These are phyloP conservation scores for Fusarium citri DNA, from an alignment of 2,329 filamentous ascomycete species.

Conservation along the genomic window DNA sequence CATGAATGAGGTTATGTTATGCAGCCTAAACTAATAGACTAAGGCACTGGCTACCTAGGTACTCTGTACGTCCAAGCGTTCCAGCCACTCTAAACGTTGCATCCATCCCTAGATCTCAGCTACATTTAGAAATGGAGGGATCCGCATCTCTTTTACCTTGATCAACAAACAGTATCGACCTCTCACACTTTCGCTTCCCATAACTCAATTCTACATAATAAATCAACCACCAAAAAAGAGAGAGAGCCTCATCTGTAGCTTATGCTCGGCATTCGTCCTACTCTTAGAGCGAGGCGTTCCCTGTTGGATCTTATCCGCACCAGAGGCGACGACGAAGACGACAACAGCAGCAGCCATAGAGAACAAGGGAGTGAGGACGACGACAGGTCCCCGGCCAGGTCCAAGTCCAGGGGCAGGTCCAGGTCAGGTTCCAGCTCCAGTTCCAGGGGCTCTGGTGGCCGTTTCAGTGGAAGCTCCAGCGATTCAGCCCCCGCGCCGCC, in stretches of 20 bases:
- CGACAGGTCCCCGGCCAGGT: slow-evolving; percentile 10
- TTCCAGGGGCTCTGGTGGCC: slow-evolving; percentile 15
- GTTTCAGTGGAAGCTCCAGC: slow-evolving; percentile 33
- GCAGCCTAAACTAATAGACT: not conserved
- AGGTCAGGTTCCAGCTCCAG: not conserved
- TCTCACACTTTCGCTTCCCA: slow-evolving; percentile 7
- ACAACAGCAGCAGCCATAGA: slow-evolving; percentile 24
- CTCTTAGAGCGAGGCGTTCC: slow-evolving; percentile 64
- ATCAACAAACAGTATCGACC: slow-evolving; percentile 21
- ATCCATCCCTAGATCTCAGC: slow-evolving; percentile 17
- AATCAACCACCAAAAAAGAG: slow-evolving; percentile 26
- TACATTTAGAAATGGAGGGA: slow-evolving; percentile 11
- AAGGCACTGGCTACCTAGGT: not conserved
- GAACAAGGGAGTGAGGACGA: slow-evolving; percentile 25
- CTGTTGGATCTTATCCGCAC: slow-evolving; percentile 63
- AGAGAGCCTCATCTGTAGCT: slow-evolving; percentile 20
- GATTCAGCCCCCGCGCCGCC: slow-evolving; percentile 38
- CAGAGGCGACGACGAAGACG: slow-evolving; percentile 45
- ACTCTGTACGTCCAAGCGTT: slow-evolving; percentile 19
- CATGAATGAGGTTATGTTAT: slow-evolving; percentile 8
- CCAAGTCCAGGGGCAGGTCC: slow-evolving; percentile 5
- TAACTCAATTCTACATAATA: slow-evolving; percentile 19
- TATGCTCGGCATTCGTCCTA: slow-evolving; percentile 65
- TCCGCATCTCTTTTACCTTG: slow-evolving; percentile 21
- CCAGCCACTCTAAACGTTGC: not conserved